Evolutionary conservation across 495 filamentous ascomycete genomes (phyloP).

Genomic region (Penicillium coprophilum): DNA sequence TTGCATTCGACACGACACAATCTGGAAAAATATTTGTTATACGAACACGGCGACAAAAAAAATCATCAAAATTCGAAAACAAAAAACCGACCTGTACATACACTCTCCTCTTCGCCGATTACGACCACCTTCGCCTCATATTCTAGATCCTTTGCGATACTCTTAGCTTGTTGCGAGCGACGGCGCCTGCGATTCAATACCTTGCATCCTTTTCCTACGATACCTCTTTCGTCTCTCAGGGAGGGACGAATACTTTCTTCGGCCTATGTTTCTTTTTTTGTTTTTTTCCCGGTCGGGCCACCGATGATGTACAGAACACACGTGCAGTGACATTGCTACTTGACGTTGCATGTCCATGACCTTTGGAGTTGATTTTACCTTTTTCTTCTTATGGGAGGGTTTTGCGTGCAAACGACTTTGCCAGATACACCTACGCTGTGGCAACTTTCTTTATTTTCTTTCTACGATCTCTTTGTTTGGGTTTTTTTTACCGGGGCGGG

Average conservation of each 20-base stretch:
- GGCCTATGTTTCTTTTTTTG: slow-evolving; percentile 27
- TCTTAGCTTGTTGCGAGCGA: slow-evolving; percentile 49
- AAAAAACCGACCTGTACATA: slow-evolving; percentile 46
- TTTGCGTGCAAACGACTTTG: slow-evolving; percentile 33
- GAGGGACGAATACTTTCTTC: slow-evolving; percentile 39
- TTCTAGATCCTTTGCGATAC: slow-evolving; percentile 43
- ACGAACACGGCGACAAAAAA: slow-evolving; percentile 33
- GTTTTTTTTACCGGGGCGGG: slow-evolving; percentile 36
- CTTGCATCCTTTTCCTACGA: slow-evolving; percentile 42
- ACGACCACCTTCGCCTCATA: slow-evolving; percentile 38
- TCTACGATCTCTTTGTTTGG: slow-evolving; percentile 36
- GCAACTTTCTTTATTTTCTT: slow-evolving; percentile 26
- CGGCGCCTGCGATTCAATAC: slow-evolving; percentile 48
- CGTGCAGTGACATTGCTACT: slow-evolving; percentile 40
- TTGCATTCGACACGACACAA: slow-evolving; percentile 41
- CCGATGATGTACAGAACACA: slow-evolving; percentile 50
- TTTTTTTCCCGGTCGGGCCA: slow-evolving; percentile 32
- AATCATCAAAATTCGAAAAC: slow-evolving; percentile 29
- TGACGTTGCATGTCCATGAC: slow-evolving; percentile 37
- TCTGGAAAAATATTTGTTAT: slow-evolving; percentile 27
- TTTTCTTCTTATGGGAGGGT: slow-evolving; percentile 26
- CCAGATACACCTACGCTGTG: slow-evolving; percentile 32
- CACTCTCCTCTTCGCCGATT: slow-evolving; percentile 31
- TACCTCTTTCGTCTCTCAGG: slow-evolving; percentile 44
- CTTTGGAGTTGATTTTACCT: slow-evolving; percentile 40